Percentiles rank a stretch among this genome's conserved stretches.
Evolutionary conservation across 2,329 filamentous ascomycete genomes (phyloP).

Genomic region (Pseudocercospora macadamiae): DNA sequence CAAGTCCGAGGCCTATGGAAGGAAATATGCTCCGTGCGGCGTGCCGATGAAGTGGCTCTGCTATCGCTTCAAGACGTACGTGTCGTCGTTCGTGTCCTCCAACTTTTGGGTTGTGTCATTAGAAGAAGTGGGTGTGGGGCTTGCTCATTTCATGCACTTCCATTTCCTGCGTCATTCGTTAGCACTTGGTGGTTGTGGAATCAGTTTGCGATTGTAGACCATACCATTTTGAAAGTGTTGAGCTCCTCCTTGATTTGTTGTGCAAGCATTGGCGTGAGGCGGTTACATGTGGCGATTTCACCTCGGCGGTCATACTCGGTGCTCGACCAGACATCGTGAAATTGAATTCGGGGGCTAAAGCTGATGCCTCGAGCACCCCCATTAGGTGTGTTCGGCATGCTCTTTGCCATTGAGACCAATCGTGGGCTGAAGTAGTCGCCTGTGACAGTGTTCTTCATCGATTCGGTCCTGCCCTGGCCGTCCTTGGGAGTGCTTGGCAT

Average conservation of each 20-base stretch:
- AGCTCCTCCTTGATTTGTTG: slow-evolving; percentile 99
- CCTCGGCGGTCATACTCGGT: slow-evolving; percentile 95
- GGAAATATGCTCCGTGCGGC: slow-evolving; percentile 18
- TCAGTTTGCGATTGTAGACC: slow-evolving; percentile 38
- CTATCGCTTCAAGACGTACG: slow-evolving; percentile 24
- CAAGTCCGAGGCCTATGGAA: slow-evolving; percentile 6
- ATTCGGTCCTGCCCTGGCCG: slow-evolving; percentile 58
- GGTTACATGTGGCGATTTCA: slow-evolving; percentile 96
- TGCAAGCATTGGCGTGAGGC: slow-evolving; percentile 91
- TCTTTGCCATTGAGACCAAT: slow-evolving; percentile 73
- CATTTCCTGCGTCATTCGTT: slow-evolving; percentile 77
- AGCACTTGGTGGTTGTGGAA: slow-evolving; percentile 38
- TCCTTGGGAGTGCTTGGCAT: slow-evolving; percentile 87
- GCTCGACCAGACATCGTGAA: slow-evolving; percentile 94
- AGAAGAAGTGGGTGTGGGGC: slow-evolving; percentile 99
- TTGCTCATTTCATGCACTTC: slow-evolving; percentile 99
- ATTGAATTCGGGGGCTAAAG: slow-evolving; percentile 92
- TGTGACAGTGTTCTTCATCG: slow-evolving; percentile 64
- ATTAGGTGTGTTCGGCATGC: slow-evolving; percentile 76
- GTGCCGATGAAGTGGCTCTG: slow-evolving; percentile 15
- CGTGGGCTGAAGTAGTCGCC: slow-evolving; percentile 89
- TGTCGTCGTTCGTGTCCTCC: slow-evolving; percentile 23
- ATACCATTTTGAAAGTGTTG: slow-evolving; percentile 98
- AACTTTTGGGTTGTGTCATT: slow-evolving; percentile 50
- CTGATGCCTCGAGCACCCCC: slow-evolving; percentile 63